A percentile compares a stretch with the other conserved stretches of the same genome.
These are phyloP conservation scores for Hagleromyces aurorensis DNA, from an alignment of 805 yeast species.

Conservation along the genomic window DNA sequence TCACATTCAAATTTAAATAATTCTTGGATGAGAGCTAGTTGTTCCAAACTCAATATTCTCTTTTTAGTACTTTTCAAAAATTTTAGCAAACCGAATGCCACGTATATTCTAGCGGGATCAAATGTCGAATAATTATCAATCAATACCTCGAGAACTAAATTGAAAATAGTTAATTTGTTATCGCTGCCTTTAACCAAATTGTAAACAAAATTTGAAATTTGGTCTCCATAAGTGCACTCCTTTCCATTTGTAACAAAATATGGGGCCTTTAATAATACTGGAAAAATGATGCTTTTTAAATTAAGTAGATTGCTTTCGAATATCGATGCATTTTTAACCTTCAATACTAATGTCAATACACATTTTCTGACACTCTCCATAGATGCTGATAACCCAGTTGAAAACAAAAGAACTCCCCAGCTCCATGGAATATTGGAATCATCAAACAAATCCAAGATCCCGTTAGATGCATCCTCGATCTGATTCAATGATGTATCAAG, in stretches of 20 bases:
- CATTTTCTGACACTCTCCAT: slow-evolving; percentile 71
- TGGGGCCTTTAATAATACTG: slow-evolving; percentile 54
- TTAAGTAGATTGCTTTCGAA: slow-evolving; percentile 36
- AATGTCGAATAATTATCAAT: slow-evolving; percentile 43
- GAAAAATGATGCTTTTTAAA: slow-evolving; percentile 41
- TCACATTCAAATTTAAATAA: slow-evolving; percentile 37
- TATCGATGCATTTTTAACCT: slow-evolving; percentile 40
- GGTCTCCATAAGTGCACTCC: slow-evolving; percentile 52
- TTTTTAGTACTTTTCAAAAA: slow-evolving; percentile 35
- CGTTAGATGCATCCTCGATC: slow-evolving; percentile 65
- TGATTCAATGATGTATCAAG: slow-evolving; percentile 84
- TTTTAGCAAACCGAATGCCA: slow-evolving; percentile 47
- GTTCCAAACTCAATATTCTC: slow-evolving; percentile 17
- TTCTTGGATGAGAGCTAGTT: slow-evolving; percentile 27
- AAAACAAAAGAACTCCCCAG: slow-evolving; percentile 68
- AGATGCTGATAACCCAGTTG: slow-evolving; percentile 68
- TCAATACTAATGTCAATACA: slow-evolving; percentile 47
- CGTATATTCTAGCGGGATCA: slow-evolving; percentile 63
- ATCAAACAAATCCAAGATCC: slow-evolving; percentile 46
- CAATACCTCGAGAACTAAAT: slow-evolving; percentile 40
- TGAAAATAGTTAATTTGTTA: slow-evolving; percentile 8
- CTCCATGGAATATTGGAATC: slow-evolving; percentile 50
- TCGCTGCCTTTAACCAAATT: neutral
- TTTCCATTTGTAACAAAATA: slow-evolving; percentile 42
- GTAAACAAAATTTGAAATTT: slow-evolving; percentile 42